Evolutionary conservation across 345 rosid genomes (phyloP).

Genomic region (Gossypium arboreum): DNA sequence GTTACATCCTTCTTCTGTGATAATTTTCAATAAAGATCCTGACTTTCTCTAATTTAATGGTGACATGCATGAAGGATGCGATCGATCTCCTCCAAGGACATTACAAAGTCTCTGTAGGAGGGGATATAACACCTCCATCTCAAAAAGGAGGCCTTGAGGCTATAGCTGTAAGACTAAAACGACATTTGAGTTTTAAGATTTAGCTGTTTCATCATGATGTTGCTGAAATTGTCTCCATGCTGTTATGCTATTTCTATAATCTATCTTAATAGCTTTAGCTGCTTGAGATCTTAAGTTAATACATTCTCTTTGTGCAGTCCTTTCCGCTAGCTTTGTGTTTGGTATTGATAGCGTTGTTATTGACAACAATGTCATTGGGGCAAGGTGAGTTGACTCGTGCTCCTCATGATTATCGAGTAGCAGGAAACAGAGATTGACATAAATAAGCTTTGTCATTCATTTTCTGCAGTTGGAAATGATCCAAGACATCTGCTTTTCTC

Average conservation of each 20-base stretch:
- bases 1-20: background rate
- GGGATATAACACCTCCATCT: constrained; percentile 56
- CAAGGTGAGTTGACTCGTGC: constrained; percentile 51
- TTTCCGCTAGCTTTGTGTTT: constrained; percentile 62
- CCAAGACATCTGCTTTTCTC: constrained; percentile 56
- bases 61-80: constrained; percentile 49
- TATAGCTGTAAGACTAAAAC: constrained; percentile 59
- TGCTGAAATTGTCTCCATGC: background rate
- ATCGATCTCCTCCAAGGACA: constrained; percentile 88
- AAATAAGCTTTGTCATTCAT: background rate
- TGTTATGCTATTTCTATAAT: background rate
- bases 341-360: constrained; percentile 55
- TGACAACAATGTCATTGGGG: constrained; percentile 52
- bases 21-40: background rate
- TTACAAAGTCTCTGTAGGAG: constrained; percentile 68
- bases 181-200: background rate
- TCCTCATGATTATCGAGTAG: background rate
- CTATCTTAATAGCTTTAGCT: background rate
- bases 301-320: constrained; percentile 44
- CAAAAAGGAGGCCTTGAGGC: constrained; percentile 65
- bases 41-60: constrained; percentile 2
- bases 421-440: background rate
- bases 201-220: background rate
- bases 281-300: background rate
- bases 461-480: constrained; percentile 56